These are phyloP conservation scores for Psidium guajava DNA, from an alignment of 345 rosid genomes.

Conservation along the genomic window DNA sequence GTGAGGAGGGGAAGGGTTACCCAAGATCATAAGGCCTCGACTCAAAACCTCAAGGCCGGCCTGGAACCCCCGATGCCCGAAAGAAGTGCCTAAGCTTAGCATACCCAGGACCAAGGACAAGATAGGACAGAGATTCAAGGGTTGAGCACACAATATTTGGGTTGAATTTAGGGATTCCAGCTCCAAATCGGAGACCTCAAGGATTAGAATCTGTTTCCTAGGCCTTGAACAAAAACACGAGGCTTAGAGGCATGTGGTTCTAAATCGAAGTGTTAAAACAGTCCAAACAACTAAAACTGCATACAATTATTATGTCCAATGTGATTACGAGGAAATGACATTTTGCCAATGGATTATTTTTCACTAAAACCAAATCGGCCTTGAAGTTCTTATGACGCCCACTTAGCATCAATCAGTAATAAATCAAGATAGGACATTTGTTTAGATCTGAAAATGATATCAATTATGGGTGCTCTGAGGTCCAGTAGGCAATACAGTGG, in stretches of 20 bases:
- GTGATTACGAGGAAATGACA: not conserved
- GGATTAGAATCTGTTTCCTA: not conserved
- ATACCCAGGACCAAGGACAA: rapidly evolving
- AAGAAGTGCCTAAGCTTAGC: not conserved
- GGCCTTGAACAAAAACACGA: not conserved
- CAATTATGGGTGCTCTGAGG: not conserved
- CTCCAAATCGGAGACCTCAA: not conserved
- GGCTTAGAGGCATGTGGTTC: not conserved
- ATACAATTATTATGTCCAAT: not conserved
- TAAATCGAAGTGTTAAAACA: too few species aligned
- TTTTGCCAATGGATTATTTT: too few species aligned
- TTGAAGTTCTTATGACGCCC: too few species aligned
- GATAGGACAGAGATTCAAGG: rapidly evolving
- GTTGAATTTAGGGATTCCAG: not conserved
- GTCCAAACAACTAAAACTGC: not conserved
- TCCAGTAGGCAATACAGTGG: not conserved
- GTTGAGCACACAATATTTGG: not conserved
- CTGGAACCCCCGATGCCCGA: not conserved
- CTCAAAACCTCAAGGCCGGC: not conserved
- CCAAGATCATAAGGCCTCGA: not conserved
- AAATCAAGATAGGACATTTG: too few species aligned
- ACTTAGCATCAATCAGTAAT: not conserved
- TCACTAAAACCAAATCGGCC: too few species aligned
- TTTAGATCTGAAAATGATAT: too few species aligned
- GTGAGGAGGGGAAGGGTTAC: not conserved